A percentile compares a stretch with the other conserved stretches of the same genome.
Evolutionary conservation across 768 basidiomycete species (phyloP).

Genomic region (Leccinum truebloodii): DNA sequence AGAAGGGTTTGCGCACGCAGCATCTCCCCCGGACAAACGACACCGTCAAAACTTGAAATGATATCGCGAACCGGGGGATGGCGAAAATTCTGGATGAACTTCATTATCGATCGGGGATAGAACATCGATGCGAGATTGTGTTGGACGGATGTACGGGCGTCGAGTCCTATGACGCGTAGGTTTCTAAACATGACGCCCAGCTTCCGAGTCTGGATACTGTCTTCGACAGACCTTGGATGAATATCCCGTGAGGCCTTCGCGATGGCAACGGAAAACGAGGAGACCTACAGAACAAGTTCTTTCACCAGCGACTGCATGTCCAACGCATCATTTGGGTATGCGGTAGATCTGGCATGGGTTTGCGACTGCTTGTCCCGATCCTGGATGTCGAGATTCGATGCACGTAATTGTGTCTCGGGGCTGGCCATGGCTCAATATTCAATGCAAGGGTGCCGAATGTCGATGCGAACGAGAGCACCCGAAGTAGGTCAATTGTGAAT

Average conservation of each 20-base stretch:
- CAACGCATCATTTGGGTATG: background rate
- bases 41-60: constrained; percentile 53
- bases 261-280: background rate
- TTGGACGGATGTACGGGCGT: constrained; percentile 44
- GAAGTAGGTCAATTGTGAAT: no score
- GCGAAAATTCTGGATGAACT: constrained; percentile 36
- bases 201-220: constrained; percentile 37
- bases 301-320: constrained; percentile 19
- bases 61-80: constrained; percentile 60
- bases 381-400: background rate
- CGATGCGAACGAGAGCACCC: no score
- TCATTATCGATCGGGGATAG: constrained; percentile 29
- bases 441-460: no score
- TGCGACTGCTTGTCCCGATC: background rate
- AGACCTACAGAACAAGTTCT: background rate
- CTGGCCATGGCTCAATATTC: no score
- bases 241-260: background rate
- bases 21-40: constrained; percentile 74
- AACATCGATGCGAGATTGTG: constrained; percentile 47
- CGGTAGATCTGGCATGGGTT: background rate
- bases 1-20: constrained; percentile 48
- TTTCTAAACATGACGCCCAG: constrained; percentile 54
- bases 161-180: constrained; percentile 53
- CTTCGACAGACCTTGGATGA: constrained; percentile 32
- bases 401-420: no score